Evolutionary conservation across 2,329 filamentous ascomycete species (phyloP), one percentile per base, ranked within the genome.

Genomic region (Aureobasidium subglaciale): DNA sequence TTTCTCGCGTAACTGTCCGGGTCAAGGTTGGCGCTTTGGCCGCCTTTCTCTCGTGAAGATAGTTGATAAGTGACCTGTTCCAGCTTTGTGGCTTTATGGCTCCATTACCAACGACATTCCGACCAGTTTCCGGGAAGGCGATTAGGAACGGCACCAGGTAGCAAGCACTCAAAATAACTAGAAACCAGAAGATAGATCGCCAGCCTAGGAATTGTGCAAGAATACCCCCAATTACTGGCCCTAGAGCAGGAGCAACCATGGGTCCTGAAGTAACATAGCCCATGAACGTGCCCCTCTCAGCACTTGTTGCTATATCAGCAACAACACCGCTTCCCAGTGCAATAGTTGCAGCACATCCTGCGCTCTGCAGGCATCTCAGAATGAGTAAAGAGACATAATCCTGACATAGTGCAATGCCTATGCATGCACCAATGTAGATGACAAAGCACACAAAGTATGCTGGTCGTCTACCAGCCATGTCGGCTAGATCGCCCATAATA

Each of bases 401-500:
- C 35, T 70, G 63, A 55, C 73, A 71, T 9, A 72, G 52, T 3
- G 68, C 70, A 1, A 76, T 64, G 4, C 70, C 71, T 25, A 75
- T 61, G 48, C 73, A 76, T 2, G 72, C 71, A 6, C 53, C 58
- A 20, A 74, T 70, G 55, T 75, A 77, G 25, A 75, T 66, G 22
- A 65, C 55, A 58, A 76, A 75, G 48, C 72, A 73, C 34, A 77
- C 61, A 15, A 79, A 63, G 62, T 78, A 80, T 5, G 75, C 75
- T 9, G 77, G 76, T 56, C 78, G 69, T 56, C 78, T 68, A 16
- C 78, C 78, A 41, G 71, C 71, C 50, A 71, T 75, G 59, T 80
- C 78, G 3, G 76, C 73, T 38, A 80, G 71, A 41, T 75, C 75
- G 3, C 75, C 78, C 57, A 79, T 70, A 16, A 80, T 70, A 61